phyloP scores from a whole-genome alignment of 2,329 filamentous ascomycete species.

The Myrmaecium sp. region DNA sequence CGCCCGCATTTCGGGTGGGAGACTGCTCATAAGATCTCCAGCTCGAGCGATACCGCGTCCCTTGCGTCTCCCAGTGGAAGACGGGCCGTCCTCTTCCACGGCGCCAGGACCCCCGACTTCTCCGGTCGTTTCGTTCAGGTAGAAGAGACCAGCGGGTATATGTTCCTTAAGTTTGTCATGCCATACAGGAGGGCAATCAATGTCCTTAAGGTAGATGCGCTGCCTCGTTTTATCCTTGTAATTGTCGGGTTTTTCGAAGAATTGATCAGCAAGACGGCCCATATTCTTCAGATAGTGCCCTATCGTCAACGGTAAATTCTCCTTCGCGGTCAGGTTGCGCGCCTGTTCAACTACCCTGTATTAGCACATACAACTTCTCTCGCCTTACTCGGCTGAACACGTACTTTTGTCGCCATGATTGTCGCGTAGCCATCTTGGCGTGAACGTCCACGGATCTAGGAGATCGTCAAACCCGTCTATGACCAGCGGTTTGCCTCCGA shows the following conservation, averaged over 20 bases:
- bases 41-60: constrained; percentile 50
- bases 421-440: constrained; percentile 59
- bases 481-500: constrained; percentile 72
- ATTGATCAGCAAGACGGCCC: constrained; percentile 69
- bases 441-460: constrained; percentile 65
- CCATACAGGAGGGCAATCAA: constrained; percentile 86
- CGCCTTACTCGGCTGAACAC: constrained; percentile 12
- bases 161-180: constrained; percentile 58
- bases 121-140: constrained; percentile 67
- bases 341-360: constrained; percentile 61
- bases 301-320: constrained; percentile 68
- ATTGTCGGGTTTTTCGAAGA: constrained; percentile 46
- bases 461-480: constrained; percentile 73
- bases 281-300: constrained; percentile 84
- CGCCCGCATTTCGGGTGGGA: constrained; percentile 74
- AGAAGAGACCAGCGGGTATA: constrained; percentile 71
- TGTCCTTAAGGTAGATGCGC: constrained; percentile 88
- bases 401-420: constrained; percentile 65
- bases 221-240: constrained; percentile 68
- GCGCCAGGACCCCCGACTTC: constrained; percentile 38
- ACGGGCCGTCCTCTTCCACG: constrained; percentile 27
- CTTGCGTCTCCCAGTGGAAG: constrained; percentile 27
- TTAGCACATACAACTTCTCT: too few species aligned
- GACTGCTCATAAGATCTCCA: constrained; percentile 87
- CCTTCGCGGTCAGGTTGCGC: constrained; percentile 57